phyloP scores from a whole-genome alignment of 352 stramenopile genomes.

The Pythium aristosporum region DNA sequence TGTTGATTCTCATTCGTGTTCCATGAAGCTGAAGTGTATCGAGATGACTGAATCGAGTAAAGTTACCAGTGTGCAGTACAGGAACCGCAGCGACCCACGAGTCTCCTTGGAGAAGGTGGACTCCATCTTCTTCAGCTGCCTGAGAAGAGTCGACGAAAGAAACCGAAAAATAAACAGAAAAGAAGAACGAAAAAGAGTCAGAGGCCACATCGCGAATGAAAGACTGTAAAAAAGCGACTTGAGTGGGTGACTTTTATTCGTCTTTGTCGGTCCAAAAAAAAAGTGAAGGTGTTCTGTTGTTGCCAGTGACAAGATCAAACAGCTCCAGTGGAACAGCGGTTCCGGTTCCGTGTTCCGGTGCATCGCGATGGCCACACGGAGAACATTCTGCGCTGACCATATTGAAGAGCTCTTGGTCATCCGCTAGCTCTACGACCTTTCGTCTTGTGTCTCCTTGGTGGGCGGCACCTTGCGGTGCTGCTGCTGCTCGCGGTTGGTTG shows the following conservation, averaged over 20 bases:
- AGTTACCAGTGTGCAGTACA: too few relatives aligned
- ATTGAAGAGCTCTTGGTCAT: background rate
- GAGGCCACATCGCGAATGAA: background rate
- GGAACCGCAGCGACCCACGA: too few relatives aligned
- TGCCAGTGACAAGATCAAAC: background rate
- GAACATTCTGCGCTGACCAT: constrained; percentile 1
- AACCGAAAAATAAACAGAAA: too few relatives aligned
- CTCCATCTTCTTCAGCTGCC: too few relatives aligned
- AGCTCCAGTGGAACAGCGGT: background rate
- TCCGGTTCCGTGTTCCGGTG: background rate
- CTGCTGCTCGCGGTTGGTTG: constrained; percentile 24
- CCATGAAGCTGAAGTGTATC: too few relatives aligned
- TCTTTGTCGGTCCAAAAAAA: background rate
- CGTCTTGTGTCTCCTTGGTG: constrained; percentile 5
- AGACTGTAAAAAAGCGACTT: background rate
- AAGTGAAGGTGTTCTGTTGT: background rate
- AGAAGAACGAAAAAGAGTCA: background rate
- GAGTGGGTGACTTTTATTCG: background rate
- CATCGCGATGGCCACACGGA: background rate
- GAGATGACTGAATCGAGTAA: too few relatives aligned
- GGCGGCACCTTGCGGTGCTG: constrained; percentile 26
- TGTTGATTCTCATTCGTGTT: too few relatives aligned
- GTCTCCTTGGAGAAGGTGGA: too few relatives aligned
- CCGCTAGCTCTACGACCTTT: constrained; percentile 9
- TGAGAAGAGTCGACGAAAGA: too few relatives aligned